Evolutionary conservation across 805 yeast genomes (phyloP).

Genomic region (Candida railenensis): DNA sequence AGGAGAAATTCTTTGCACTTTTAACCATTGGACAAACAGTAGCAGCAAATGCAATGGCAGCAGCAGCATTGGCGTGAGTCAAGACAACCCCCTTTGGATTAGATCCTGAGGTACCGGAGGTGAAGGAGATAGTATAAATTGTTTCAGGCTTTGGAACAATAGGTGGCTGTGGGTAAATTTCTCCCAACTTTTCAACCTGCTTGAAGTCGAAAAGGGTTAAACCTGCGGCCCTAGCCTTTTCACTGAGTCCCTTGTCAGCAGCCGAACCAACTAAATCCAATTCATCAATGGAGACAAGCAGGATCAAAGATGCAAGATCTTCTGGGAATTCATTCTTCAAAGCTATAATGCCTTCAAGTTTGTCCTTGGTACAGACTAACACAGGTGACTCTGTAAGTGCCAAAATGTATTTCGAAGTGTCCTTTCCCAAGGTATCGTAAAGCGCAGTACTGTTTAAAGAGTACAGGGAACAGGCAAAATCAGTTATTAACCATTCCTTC

Average conservation of each 20-base stretch:
- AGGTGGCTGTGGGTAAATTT: conserved; percentile 29
- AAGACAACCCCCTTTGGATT: conserved; percentile 73
- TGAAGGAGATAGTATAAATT: conserved; percentile 41
- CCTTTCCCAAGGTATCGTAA: conserved; percentile 44
- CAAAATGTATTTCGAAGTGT: conserved; percentile 63
- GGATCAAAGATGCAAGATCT: conserved; percentile 27
- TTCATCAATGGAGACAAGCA: conserved; percentile 38
- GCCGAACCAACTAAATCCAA: conserved; percentile 17
- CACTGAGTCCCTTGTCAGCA: conserved; percentile 11
- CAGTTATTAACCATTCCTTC: conserved; percentile 68
- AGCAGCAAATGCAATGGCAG: conserved; percentile 11
- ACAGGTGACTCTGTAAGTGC: conserved; percentile 59
- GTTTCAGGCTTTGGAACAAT: conserved; percentile 33
- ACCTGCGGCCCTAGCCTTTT: not conserved
- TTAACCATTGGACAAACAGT: conserved; percentile 9
- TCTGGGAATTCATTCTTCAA: conserved; percentile 25
- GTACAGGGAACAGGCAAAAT: conserved; percentile 63
- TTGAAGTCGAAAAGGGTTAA: conserved; percentile 31
- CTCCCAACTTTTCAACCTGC: conserved; percentile 33
- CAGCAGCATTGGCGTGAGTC: conserved; percentile 19
- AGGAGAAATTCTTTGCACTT: conserved; percentile 14
- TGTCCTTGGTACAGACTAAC: conserved; percentile 34
- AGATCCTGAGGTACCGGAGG: conserved; percentile 70
- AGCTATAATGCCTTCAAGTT: conserved; percentile 24
- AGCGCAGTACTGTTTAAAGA: conserved; percentile 29